A percentile compares a stretch with the other conserved stretches of the same genome.
Evolutionary conservation across 2,329 filamentous ascomycete species (phyloP).

Genomic region (Colletotrichum sp.): DNA sequence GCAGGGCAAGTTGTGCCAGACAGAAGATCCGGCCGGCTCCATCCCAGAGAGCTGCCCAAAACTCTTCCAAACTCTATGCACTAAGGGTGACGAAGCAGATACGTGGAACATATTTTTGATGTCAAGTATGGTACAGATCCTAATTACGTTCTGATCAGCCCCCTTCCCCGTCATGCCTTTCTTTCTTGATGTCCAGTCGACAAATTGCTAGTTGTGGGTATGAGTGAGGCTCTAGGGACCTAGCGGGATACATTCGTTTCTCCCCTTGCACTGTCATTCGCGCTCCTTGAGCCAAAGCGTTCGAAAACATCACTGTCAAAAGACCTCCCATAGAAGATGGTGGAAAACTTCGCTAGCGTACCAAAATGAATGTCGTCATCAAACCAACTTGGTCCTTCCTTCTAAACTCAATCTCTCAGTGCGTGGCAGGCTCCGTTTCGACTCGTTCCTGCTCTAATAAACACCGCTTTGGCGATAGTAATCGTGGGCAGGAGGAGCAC

Average conservation of each 20-base stretch:
- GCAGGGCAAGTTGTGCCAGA: background rate
- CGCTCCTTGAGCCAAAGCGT: background rate
- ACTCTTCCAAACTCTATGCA: background rate
- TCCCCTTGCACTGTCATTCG: background rate
- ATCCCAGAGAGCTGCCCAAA: background rate
- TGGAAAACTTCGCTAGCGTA: background rate
- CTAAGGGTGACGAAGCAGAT: background rate
- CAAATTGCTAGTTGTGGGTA: background rate
- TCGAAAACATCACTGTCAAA: background rate
- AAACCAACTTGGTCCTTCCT: background rate
- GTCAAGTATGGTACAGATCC: background rate
- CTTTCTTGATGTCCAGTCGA: background rate
- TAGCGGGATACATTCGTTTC: background rate
- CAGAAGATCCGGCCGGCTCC: background rate
- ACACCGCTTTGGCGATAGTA: conserved; percentile 57
- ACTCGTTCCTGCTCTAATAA: conserved; percentile 22
- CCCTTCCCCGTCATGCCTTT: background rate
- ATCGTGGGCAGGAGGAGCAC: conserved; percentile 57
- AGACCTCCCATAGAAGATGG: background rate
- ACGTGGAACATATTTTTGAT: background rate
- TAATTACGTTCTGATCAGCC: background rate
- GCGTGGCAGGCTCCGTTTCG: background rate
- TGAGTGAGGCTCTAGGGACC: background rate
- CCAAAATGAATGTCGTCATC: background rate
- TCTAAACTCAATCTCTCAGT: background rate